phyloP scores from a whole-genome alignment of 345 rosid species.

The Clarkia xantiana region DNA sequence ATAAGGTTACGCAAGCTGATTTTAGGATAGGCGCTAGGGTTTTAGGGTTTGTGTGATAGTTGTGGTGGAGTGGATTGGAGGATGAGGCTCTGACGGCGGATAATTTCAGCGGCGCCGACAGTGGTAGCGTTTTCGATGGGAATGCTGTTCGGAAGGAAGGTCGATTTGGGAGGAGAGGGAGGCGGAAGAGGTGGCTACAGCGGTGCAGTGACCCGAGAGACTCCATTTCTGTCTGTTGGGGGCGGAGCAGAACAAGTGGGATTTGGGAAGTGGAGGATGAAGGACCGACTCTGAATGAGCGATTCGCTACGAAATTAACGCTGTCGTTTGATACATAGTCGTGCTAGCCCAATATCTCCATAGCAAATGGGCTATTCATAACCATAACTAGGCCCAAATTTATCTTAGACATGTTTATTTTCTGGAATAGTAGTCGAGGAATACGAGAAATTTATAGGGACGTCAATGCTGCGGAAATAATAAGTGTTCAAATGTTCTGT shows the following conservation, averaged over 20 bases:
- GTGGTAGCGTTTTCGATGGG: conserved; percentile 20
- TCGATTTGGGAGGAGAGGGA: conserved; percentile 31
- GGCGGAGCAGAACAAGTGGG: not conserved
- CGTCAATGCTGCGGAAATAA: too few relatives aligned
- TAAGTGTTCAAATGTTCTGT: too few relatives aligned
- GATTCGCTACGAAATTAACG: too few relatives aligned
- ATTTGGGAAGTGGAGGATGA: not conserved
- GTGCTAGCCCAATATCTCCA: too few relatives aligned
- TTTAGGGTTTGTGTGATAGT: conserved; percentile 9
- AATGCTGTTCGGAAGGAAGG: conserved; percentile 22
- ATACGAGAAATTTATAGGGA: too few relatives aligned
- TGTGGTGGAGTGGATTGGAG: conserved; percentile 10
- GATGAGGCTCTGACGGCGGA: conserved; percentile 35
- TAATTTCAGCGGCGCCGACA: conserved; percentile 19
- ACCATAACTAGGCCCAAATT: too few relatives aligned
- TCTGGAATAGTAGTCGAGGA: too few relatives aligned
- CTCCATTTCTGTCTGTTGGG: conserved; percentile 29
- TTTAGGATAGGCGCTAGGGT: conserved; percentile 17
- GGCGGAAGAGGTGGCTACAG: conserved; percentile 25
- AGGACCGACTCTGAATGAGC: not conserved
- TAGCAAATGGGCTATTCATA: too few relatives aligned
- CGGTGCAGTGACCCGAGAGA: conserved; percentile 31
- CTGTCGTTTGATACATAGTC: too few relatives aligned
- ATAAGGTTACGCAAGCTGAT: conserved; percentile 38
- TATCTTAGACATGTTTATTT: too few relatives aligned